Percentiles rank a stretch among this genome's conserved stretches.
These are phyloP conservation scores for Sporothrix brunneoviolacea DNA, from an alignment of 2,329 filamentous ascomycete species.

Conservation along the genomic window DNA sequence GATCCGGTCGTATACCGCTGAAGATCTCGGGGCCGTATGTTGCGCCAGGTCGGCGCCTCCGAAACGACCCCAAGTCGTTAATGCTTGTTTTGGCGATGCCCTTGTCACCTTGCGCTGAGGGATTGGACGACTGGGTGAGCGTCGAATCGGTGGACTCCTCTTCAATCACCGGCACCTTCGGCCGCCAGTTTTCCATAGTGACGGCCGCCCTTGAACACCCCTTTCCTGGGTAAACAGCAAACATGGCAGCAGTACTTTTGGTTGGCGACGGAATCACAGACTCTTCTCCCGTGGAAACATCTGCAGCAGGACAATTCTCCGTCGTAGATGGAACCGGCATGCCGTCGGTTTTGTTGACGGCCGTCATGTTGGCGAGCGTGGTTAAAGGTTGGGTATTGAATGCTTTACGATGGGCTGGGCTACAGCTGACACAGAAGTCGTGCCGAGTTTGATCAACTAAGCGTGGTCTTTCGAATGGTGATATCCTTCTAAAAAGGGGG, in stretches of 20 bases:
- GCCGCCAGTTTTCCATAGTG: neutral
- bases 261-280: neutral
- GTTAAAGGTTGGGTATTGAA: too few species aligned
- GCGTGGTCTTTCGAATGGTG: too few species aligned
- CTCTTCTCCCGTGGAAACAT: neutral
- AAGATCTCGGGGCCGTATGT: neutral
- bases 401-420: too few species aligned
- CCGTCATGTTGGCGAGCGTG: neutral
- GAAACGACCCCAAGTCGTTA: neutral
- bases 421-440: too few species aligned
- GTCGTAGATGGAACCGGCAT: neutral
- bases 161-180: neutral
- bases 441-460: too few species aligned
- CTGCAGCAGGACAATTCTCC: neutral
- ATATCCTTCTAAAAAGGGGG: too few species aligned
- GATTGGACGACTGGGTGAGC: too few species aligned
- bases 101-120: neutral
- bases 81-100: neutral
- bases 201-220: too few species aligned
- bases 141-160: neutral
- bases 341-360: neutral
- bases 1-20: too few species aligned
- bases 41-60: neutral
- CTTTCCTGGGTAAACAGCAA: too few species aligned
- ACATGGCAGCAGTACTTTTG: too few species aligned